phyloP scores from a whole-genome alignment of 768 basidiomycete species.

The Scleroderma bovista region DNA sequence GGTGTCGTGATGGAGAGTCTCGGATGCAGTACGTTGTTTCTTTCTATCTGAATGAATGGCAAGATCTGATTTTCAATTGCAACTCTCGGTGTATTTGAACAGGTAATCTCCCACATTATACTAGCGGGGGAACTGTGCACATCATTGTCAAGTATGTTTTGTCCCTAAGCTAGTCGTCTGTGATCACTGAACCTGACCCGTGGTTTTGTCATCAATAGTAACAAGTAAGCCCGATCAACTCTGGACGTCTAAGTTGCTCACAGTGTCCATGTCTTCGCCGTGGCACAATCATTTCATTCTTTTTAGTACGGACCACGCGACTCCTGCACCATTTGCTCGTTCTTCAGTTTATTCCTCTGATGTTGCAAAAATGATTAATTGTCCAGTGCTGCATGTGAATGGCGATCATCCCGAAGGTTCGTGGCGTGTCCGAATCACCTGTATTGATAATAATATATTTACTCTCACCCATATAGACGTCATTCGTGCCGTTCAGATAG shows the following conservation, averaged over 20 bases:
- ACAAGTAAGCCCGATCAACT: slow-evolving; percentile 40
- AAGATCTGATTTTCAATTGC: no score
- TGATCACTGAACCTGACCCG: slow-evolving; percentile 1
- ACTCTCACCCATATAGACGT: slow-evolving; percentile 54
- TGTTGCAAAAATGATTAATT: slow-evolving; percentile 84
- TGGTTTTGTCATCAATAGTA: slow-evolving; percentile 35
- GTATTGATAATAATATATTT: background rate
- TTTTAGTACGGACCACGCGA: slow-evolving; percentile 84
- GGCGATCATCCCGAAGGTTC: slow-evolving; percentile 84
- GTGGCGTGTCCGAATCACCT: background rate
- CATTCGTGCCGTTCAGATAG: slow-evolving; percentile 77
- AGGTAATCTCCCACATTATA: slow-evolving; percentile 89
- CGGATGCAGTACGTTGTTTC: slow-evolving; percentile 57
- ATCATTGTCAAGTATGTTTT: slow-evolving; percentile 73
- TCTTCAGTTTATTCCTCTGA: slow-evolving; percentile 88
- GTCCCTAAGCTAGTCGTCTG: background rate
- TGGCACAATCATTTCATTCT: background rate
- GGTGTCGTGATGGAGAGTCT: slow-evolving; percentile 87
- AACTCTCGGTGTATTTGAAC: background rate
- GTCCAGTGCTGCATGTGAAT: slow-evolving; percentile 86
- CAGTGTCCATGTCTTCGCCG: background rate
- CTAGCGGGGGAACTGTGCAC: slow-evolving; percentile 86
- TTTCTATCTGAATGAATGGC: no score
- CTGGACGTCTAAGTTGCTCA: background rate
- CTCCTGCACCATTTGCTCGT: slow-evolving; percentile 76